Conservation (phyloP, 805 yeast species). For the Metschnikowia dekortorum region DNA sequence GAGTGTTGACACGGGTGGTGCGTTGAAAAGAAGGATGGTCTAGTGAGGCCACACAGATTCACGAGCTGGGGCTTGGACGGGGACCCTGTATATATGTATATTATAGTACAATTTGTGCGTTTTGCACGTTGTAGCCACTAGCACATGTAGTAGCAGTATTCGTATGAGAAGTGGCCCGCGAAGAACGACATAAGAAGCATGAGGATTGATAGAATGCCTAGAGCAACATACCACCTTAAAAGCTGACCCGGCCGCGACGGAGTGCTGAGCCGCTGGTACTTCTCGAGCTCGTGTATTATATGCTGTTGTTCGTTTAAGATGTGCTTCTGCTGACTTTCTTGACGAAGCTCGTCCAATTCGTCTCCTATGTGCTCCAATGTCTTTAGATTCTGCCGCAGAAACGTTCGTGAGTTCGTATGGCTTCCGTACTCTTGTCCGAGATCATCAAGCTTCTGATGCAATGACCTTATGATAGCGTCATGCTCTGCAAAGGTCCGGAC, state of each 20-base stretch:
- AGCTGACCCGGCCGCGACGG: neutral
- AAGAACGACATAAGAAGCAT: constrained; percentile 21
- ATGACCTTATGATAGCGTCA: constrained; percentile 6
- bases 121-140: constrained; percentile 6
- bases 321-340: constrained; percentile 10
- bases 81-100: constrained; percentile 7
- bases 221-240: constrained; percentile 7
- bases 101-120: constrained; percentile 7
- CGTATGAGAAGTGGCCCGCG: constrained; percentile 31
- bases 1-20: neutral
- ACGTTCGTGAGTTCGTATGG: neutral
- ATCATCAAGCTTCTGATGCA: constrained; percentile 8
- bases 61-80: neutral
- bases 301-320: constrained; percentile 8
- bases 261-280: constrained; percentile 15
- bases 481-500: neutral
- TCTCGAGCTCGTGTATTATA: constrained; percentile 23
- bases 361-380: constrained; percentile 5
- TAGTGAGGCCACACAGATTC: neutral
- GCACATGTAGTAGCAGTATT: constrained; percentile 40
- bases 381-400: constrained; percentile 3
- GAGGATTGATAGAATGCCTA: neutral
- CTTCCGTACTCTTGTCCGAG: constrained; percentile 6
- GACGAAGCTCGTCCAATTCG: constrained; percentile 7
- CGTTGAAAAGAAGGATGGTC: no score